Evolutionary conservation across 768 basidiomycete species (phyloP).

Genomic region (Hygrocybe punicea): DNA sequence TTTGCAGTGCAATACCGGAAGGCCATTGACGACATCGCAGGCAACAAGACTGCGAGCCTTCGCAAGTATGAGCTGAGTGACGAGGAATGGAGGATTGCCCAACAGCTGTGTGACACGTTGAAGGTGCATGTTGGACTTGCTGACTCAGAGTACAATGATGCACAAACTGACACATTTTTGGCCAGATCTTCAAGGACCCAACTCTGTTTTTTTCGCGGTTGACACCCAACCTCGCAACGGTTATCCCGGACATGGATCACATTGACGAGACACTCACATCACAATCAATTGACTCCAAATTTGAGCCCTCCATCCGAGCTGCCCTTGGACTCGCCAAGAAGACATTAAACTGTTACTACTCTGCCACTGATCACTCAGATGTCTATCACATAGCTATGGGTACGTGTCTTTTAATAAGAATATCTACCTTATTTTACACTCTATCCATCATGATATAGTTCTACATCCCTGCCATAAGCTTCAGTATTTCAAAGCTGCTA

Average conservation of each 20-base stretch:
- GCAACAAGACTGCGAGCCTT: conserved; percentile 8
- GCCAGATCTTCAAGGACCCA: conserved; percentile 25
- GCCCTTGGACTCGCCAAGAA: conserved; percentile 19
- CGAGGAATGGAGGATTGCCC: conserved; percentile 25
- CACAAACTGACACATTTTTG: too few species aligned
- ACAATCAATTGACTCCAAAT: not conserved
- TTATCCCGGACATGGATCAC: conserved; percentile 35
- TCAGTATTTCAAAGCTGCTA: conserved; percentile 28
- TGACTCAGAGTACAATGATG: not conserved
- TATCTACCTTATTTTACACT: not conserved
- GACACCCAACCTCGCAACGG: conserved; percentile 22
- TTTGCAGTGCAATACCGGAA: conserved; percentile 27
- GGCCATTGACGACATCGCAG: conserved; percentile 24
- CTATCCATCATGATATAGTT: too few species aligned
- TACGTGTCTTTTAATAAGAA: conserved; percentile 11
- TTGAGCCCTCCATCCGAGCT: conserved; percentile 11
- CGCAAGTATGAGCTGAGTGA: conserved; percentile 16
- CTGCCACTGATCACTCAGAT: conserved; percentile 15
- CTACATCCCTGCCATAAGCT: conserved; percentile 38
- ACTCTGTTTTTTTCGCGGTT: conserved; percentile 24
- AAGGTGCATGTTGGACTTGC: conserved; percentile 21
- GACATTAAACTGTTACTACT: conserved; percentile 26
- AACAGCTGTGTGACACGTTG: conserved; percentile 23
- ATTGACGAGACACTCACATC: conserved; percentile 24
- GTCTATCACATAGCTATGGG: conserved; percentile 25